phyloP scores from a whole-genome alignment of 805 yeast genomes.

The Ogataea degrootiae region DNA sequence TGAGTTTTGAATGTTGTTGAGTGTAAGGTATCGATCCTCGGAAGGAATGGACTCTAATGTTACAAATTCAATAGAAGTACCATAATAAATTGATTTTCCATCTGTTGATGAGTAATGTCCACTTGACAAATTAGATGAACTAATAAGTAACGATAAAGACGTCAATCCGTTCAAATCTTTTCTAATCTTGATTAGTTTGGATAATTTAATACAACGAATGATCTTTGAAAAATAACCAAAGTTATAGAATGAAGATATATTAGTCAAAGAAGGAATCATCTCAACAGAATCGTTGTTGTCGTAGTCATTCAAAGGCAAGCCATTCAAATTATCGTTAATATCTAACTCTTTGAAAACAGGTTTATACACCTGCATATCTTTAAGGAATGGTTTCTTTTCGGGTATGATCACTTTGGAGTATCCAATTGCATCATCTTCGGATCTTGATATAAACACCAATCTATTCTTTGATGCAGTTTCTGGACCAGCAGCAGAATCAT shows the following conservation, averaged over 20 bases:
- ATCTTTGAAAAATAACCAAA: constrained; percentile 45
- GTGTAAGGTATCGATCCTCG: constrained; percentile 13
- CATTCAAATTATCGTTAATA: constrained; percentile 5
- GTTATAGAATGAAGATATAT: constrained; percentile 45
- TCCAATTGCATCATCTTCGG: constrained; percentile 62
- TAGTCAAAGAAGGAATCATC: constrained; percentile 20
- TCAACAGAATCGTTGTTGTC: constrained; percentile 1
- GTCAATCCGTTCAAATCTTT: constrained; percentile 47
- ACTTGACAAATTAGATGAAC: constrained; percentile 9
- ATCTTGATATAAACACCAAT: constrained; percentile 52
- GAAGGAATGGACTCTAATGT: constrained; percentile 25
- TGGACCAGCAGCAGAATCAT: not conserved
- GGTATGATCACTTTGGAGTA: constrained; percentile 64
- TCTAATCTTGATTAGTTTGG: constrained; percentile 50
- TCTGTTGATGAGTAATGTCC: constrained; percentile 5
- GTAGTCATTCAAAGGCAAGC: constrained; percentile 3
- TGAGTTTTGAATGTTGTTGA: not conserved
- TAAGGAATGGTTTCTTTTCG: constrained; percentile 54
- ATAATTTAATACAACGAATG: constrained; percentile 42
- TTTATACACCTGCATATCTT: constrained; percentile 44
- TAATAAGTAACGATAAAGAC: constrained; percentile 23
- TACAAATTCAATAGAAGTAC: constrained; percentile 29
- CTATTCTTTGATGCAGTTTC: constrained; percentile 27
- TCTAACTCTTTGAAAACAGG: constrained; percentile 5
- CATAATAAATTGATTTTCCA: constrained; percentile 16